Conservation (phyloP, 2,329 filamentous ascomycete species). For the Davidsoniella australis region DNA sequence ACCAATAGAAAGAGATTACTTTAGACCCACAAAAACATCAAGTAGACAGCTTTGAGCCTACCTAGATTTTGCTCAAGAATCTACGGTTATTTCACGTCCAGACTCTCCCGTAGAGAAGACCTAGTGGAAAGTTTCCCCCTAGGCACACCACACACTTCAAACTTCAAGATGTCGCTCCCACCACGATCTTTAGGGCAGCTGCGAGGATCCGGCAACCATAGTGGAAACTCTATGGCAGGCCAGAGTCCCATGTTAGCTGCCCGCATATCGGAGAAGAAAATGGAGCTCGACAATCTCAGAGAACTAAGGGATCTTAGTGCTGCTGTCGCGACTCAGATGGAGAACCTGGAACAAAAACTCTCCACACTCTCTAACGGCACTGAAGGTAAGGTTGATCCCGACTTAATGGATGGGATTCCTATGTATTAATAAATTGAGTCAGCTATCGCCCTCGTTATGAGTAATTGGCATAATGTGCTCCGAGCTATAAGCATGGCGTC, state of each 20-base stretch:
- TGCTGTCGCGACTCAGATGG: slow-evolving; percentile 66
- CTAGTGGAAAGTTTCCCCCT: too few species aligned
- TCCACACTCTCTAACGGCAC: slow-evolving; percentile 65
- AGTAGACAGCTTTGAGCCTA: too few species aligned
- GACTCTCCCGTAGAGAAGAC: too few species aligned
- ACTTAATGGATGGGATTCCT: background rate
- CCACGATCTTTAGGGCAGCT: slow-evolving; percentile 31
- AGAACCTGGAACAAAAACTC: slow-evolving; percentile 61
- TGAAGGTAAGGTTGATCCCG: slow-evolving; percentile 37
- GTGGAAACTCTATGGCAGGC: slow-evolving; percentile 29
- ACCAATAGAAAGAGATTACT: too few species aligned
- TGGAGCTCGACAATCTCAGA: slow-evolving; percentile 61
- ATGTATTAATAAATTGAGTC: slow-evolving; percentile 3
- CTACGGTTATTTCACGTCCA: too few species aligned
- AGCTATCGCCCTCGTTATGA: slow-evolving; percentile 71
- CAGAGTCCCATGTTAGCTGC: slow-evolving; percentile 56
- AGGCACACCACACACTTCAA: too few species aligned
- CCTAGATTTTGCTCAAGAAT: too few species aligned
- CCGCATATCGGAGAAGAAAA: slow-evolving; percentile 72
- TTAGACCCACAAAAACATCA: too few species aligned
- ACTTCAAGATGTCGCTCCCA: background rate
- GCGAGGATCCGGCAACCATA: slow-evolving; percentile 38
- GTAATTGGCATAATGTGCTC: slow-evolving; percentile 78
- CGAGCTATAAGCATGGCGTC: slow-evolving; percentile 77
- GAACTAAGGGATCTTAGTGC: slow-evolving; percentile 65